phyloP scores from a whole-genome alignment of 805 yeast genomes.

The Kodamaea kaohsiungensis region DNA sequence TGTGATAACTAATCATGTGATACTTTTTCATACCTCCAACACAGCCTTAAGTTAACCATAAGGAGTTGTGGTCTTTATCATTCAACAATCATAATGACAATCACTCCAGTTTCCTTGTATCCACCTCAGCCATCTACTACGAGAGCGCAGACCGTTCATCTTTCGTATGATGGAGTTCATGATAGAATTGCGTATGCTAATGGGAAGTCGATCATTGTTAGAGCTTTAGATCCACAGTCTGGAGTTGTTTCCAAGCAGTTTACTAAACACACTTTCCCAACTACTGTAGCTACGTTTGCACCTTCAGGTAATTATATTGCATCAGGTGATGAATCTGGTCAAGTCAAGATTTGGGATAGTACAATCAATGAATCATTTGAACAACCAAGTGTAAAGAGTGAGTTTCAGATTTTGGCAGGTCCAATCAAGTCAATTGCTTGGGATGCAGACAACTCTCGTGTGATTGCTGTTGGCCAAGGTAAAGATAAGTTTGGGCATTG shows the following conservation, averaged over 20 bases:
- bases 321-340: slow-evolving; percentile 90
- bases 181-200: slow-evolving; percentile 78
- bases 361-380: slow-evolving; percentile 34
- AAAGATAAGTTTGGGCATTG: slow-evolving; percentile 90
- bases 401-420: slow-evolving; percentile 77
- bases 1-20: not conserved
- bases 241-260: slow-evolving; percentile 57
- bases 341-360: slow-evolving; percentile 83
- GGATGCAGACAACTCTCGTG: slow-evolving; percentile 85
- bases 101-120: slow-evolving; percentile 35
- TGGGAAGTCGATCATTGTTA: slow-evolving; percentile 76
- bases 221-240: slow-evolving; percentile 60
- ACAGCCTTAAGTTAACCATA: not conserved
- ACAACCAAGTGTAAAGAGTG: slow-evolving; percentile 69
- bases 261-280: slow-evolving; percentile 64
- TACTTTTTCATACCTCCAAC: no score
- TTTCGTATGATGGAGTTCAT: slow-evolving; percentile 70
- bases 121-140: slow-evolving; percentile 83
- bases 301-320: slow-evolving; percentile 91
- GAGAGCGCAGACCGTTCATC: slow-evolving; percentile 66
- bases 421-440: slow-evolving; percentile 81
- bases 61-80: not conserved
- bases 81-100: slow-evolving; percentile 23
- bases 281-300: slow-evolving; percentile 83
- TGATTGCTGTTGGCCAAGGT: slow-evolving; percentile 95